Conservation (phyloP, 1,284 basidiomycete genomes). For the Ceratobasidium sp. region DNA sequence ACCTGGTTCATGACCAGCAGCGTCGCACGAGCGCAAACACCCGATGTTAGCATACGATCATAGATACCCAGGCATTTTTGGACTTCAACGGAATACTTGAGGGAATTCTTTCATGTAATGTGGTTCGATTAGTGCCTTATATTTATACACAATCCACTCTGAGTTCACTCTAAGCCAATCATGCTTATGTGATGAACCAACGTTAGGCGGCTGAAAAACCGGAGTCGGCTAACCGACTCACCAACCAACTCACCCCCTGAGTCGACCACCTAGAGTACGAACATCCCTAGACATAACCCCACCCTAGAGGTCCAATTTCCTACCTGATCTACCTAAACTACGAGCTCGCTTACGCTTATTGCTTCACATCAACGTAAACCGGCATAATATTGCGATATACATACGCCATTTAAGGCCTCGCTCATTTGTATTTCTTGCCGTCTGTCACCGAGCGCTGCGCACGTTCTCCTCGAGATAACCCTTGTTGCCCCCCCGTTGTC, state of each 20-base stretch:
- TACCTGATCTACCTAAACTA: not conserved
- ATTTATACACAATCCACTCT: slow-evolving; percentile 1
- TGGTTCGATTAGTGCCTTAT: not conserved
- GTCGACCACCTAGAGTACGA: not conserved
- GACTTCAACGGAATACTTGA: not conserved
- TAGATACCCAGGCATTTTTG: not conserved
- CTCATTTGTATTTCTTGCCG: not conserved
- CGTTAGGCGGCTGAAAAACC: not conserved
- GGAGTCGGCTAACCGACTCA: not conserved
- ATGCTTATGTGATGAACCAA: not conserved
- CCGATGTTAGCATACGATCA: slow-evolving; percentile 10
- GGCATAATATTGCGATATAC: not conserved
- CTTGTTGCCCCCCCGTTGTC: slow-evolving; percentile 21
- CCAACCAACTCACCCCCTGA: slow-evolving; percentile 6
- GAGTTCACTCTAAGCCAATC: not conserved
- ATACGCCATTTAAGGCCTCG: not conserved
- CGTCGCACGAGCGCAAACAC: slow-evolving; percentile 32
- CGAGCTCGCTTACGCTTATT: not conserved
- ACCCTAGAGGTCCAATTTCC: not conserved
- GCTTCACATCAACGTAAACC: not conserved
- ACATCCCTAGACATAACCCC: not conserved
- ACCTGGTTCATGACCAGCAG: slow-evolving; percentile 42
- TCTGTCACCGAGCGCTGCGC: not conserved
- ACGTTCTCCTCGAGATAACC: slow-evolving; percentile 5
- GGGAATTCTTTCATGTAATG: not conserved